Base-by-base conservation (phyloP, 176 grass and related monocot genomes). In the Ensete ventricosum region DNA sequence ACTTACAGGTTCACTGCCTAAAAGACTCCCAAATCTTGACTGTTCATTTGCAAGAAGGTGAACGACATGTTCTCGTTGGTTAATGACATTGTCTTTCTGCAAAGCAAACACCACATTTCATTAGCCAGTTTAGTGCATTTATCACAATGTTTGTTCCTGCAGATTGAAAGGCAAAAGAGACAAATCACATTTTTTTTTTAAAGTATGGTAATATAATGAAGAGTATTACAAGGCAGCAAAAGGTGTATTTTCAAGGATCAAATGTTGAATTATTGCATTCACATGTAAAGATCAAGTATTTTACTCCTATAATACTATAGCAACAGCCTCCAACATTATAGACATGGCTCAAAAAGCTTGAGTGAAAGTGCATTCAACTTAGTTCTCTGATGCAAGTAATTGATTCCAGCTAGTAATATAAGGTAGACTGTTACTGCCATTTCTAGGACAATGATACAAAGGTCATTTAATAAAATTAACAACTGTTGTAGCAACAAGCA, bases 41-140 rank as follows among this genome's bases (percentile, higher is more conserved):
- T 96, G 93, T 77, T 92, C 89, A 74, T 96, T 96, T 54, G 93
- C 89, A 81, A 96, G 76, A 79, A 96, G 87, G 69, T 96, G 93
- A 82, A 96, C 77, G 13, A 96, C 80, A 82, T 96, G 87, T 80
- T 96, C 93, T 9, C 93, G 87, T 71, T 96, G 89, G 67, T 96
- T 96, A 69, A 72, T 81, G 22, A 96, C 93, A 81, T 88, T 96
- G 66, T 84, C 93, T 82, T 92, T 82, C 93, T 96, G 79, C 83
- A 82, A 6, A 58, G 34, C 34, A 43, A 43, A 43, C 34, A 43
- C 34, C 34, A 43, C 34, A 43, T 4, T 43, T 43, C 34, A 43
- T 43, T 43, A 43, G 34, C 34, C 34, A 43, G 5, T 43, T 43
- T 43, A 43, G 34, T 43, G 34, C 34, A 6, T 6, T 43, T 43